Conservation (phyloP, 2,329 filamentous ascomycete genomes). For the Sphaerulina vaccinii region DNA sequence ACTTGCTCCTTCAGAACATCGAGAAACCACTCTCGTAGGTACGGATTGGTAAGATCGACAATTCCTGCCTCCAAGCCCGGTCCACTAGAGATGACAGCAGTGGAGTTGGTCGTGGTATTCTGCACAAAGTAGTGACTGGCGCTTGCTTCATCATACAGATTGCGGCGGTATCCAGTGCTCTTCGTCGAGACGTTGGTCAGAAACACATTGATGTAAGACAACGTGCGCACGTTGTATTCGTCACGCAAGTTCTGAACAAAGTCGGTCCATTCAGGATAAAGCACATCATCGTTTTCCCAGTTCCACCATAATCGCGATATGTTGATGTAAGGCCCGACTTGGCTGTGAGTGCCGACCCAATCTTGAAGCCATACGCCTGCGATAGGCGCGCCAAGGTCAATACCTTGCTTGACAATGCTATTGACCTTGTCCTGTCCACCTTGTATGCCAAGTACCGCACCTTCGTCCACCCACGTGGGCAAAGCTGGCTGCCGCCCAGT, state of each 20-base stretch:
- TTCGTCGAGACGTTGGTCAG: slow-evolving; percentile 40
- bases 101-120: slow-evolving; percentile 38
- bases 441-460: slow-evolving; percentile 41
- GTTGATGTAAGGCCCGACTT: slow-evolving; percentile 37
- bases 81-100: slow-evolving; percentile 39
- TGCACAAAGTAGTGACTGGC: slow-evolving; percentile 36
- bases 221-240: slow-evolving; percentile 34
- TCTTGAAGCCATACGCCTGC: slow-evolving; percentile 42
- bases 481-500: slow-evolving; percentile 39
- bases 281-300: slow-evolving; percentile 39
- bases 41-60: slow-evolving; percentile 40
- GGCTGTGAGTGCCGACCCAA: slow-evolving; percentile 40
- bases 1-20: slow-evolving; percentile 37
- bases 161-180: slow-evolving; percentile 33
- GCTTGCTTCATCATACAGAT: slow-evolving; percentile 38
- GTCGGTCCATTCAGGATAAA: slow-evolving; percentile 39
- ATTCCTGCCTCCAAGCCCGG: slow-evolving; percentile 41
- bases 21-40: slow-evolving; percentile 36
- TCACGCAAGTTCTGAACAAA: slow-evolving; percentile 39
- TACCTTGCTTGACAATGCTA: slow-evolving; percentile 36
- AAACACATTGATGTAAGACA: slow-evolving; percentile 41
- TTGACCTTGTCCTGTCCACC: slow-evolving; percentile 40
- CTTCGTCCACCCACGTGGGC: slow-evolving; percentile 35
- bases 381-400: slow-evolving; percentile 35
- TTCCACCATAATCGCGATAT: slow-evolving; percentile 43